Base-by-base conservation (phyloP, 78 protist species). In the Dictyostelium intermedium region DNA sequence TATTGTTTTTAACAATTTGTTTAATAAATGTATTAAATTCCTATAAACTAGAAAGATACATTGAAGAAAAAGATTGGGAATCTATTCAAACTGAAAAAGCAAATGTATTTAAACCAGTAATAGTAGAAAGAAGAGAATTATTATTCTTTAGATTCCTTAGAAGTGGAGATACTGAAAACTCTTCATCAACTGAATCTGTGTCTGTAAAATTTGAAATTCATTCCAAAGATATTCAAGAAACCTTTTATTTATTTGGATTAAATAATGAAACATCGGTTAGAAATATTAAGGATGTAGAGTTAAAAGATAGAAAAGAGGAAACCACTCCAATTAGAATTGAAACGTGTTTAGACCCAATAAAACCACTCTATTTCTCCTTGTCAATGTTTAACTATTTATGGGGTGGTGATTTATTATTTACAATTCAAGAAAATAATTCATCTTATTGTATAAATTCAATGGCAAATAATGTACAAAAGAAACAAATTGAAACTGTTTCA, bases 311-410 rank as follows among this genome's bases (percentile, higher is more conserved):
- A 10, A 30, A 72, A 32, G 23, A 16, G 7, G 45, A 34, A 30
- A 72, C 79, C 35, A 72, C 79, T 18, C 79, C 79, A 16, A 72
- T 72, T 18, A 72, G 79, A 34, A 34, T 16, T 13, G 79, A 72
- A 34, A 3, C 39, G 0, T 72, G 79, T 18, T 72, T 72, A 1
- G 25, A 72, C 11, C 47, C 39, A 4, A 6, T 18, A 1, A 72
- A 72, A 72, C 79, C 79, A 72, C 16, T 72, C 14, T 72, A 72
- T 5, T 34, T 72, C 20, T 32, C 79, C 5, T 72, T 72, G 18
- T 72, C 79, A 27, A 72, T 72, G 79, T 72, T 72, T 34, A 72
- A 72, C 16, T 72, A 72, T 34, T 72, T 72, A 34, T 72, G 79
- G 79, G 79, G 79, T 16, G 79, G 79, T 3, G 79, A 72, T 72